Base-by-base conservation (phyloP, 305 asterid species). In the Fraxinus baroniana region DNA sequence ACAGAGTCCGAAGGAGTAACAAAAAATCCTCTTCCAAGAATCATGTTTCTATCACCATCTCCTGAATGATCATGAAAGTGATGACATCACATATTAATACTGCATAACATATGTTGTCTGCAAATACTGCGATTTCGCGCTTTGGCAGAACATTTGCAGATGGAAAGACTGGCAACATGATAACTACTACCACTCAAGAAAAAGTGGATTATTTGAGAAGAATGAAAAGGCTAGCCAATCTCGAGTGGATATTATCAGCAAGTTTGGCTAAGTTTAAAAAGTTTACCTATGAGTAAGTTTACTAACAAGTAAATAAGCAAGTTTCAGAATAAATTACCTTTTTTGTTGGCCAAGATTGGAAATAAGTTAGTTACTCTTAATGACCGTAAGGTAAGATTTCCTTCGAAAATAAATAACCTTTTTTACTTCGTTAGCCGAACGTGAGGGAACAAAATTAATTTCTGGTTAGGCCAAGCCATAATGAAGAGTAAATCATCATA, bases 1-100 rank as follows among this genome's bases (percentile, higher is more conserved):
- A 96, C 99, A 64, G 98, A 96, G 87, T 96, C 99, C 71, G 99
- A 96, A 77, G 99, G 98, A 85, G 98, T 96, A 70, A 94, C 99
- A 36, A 96, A 96, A 88, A 96, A 96, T 77, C 81, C 89, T 85
- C 86, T 91, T 68, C 99, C 99, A 66, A 96, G 98, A 88, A 94
- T 88, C 99, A 94, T 94, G 90, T 96, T 96, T 93, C 99, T 88
- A 80, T 96, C 98, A 86, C 99, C 99, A 87, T 94, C 99, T 78
- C 99, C 99, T 96, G 90, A 77, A 85, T 52, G 87, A 80, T 74
- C 79, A 81, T 64, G 41, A 71, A 64, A 81, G 20, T 10, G 41
- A n/a, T 52, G 79, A 76, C 71, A 24, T 82, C 49, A 77, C 12
- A 86, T 71, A 44, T 39, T 81, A 71, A 71, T 71, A 35, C 36